Evolutionary conservation across 139 green algal genomes (phyloP).

Genomic region (Chlorokybus atmophyticus): DNA sequence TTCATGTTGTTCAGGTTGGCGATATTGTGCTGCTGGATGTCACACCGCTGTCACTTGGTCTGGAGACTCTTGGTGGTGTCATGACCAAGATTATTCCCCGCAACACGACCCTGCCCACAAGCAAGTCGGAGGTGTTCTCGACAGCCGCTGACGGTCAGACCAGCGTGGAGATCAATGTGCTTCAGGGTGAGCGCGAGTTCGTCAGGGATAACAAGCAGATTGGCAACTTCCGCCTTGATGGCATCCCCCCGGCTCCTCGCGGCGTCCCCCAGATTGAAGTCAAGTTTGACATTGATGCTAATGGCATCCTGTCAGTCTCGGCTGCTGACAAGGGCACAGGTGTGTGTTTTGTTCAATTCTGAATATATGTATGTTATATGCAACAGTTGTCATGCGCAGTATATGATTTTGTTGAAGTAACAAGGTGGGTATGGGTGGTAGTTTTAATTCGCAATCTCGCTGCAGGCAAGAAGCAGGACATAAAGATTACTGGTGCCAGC

Average conservation of each 20-base stretch:
- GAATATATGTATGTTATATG: too few species aligned
- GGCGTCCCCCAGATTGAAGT: conserved; percentile 92
- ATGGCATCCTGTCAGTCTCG: conserved; percentile 88
- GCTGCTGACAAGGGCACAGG: conserved; percentile 87
- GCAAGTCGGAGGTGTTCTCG: conserved; percentile 92
- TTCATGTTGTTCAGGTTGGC: too few species aligned
- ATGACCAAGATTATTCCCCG: conserved; percentile 93
- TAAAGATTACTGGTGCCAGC: conserved; percentile 88
- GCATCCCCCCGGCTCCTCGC: conserved; percentile 86
- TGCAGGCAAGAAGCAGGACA: conserved; percentile 93
- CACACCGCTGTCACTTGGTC: conserved; percentile 83
- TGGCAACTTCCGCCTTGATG: conserved; percentile 79
- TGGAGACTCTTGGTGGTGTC: conserved; percentile 94
- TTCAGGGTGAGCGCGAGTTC: conserved; percentile 77
- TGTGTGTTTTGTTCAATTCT: too few species aligned
- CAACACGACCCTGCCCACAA: conserved; percentile 95
- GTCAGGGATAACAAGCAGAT: conserved; percentile 93
- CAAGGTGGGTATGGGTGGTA: too few species aligned
- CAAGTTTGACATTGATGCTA: conserved; percentile 99
- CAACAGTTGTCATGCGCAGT: too few species aligned
- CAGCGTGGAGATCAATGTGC: conserved; percentile 94
- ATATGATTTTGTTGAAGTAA: too few species aligned
- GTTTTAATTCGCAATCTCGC: conserved; percentile 33
- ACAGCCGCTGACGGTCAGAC: conserved; percentile 91
- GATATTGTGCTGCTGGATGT: conserved; percentile 98